Evolutionary conservation across 2,329 filamentous ascomycete genomes (phyloP), one percentile per base, ranked within the genome.

Genomic region (Colletotrichum falcatum): DNA sequence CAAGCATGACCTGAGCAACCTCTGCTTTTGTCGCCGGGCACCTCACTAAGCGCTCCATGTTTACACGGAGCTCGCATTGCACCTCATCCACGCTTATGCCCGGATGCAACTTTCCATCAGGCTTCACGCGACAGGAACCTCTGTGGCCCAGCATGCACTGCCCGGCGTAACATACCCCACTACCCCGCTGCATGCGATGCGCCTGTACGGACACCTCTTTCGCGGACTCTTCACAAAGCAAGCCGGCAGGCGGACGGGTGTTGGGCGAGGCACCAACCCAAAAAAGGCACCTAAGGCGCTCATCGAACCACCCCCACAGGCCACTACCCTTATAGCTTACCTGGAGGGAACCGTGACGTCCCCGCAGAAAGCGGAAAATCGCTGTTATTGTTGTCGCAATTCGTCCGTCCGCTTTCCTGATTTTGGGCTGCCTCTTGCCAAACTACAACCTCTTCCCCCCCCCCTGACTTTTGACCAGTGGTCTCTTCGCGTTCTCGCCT

Each of bases 131-230:
- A 46, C 67, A 67, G 37, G 23, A 33, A 65, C 54, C 61, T 61
- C 42, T 28, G 7, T 30, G 18, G n/a, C 26, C 26, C 6, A 28
- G 28, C 42, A 59, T 20, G 53, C 46, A 54, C 49, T 68, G 20
- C 46, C 23, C 30, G 20, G 54, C n/a, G 26, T 37, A 7, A 18
- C 23, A 20, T n/a, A n/a, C 28, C 65, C 69, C 69, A 61, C 69
- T 60, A 65, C 69, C 65, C 69, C 69, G 61, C 69, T 23, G 65
- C 49, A 63, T 63, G 62, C 62, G 33, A n/a, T n/a, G n/a, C n/a
- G n/a, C n/a, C n/a, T n/a, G n/a, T n/a, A n/a, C n/a, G n/a, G n/a
- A 53, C 67, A 46, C 51, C 58, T 67, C 58, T 70, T 70, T 63
- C 46, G 33, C 59, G 53, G 53, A 39, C 20, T 23, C 35, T 26